A percentile compares a stretch with the other conserved stretches of the same genome.
These are phyloP conservation scores for Anethum foeniculum DNA, from an alignment of 140 eudicot genomes.

Conservation along the genomic window DNA sequence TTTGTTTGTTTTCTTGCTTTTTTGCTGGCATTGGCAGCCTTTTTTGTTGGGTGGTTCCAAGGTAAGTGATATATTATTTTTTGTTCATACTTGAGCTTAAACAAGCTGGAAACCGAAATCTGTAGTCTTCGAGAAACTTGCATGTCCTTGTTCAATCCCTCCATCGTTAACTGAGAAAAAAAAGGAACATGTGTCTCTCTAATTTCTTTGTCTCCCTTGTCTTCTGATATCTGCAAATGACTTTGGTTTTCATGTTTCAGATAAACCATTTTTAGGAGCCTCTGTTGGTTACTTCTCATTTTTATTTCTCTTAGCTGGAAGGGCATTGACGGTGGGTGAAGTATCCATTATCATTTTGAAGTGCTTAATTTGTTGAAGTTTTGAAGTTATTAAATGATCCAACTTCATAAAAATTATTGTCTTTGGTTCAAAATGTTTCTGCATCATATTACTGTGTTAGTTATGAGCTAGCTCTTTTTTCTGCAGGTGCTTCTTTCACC, in stretches of 20 bases:
- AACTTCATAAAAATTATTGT: background rate
- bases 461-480: background rate
- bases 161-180: background rate
- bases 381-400: background rate
- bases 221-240: background rate
- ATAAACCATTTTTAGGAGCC: conserved; percentile 75
- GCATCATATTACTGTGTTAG: background rate
- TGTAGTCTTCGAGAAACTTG: background rate
- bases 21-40: conserved; percentile 87
- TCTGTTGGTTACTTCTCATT: conserved; percentile 98
- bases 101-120: background rate
- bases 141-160: background rate
- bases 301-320: conserved; percentile 92
- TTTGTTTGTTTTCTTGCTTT: conserved; percentile 88
- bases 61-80: conserved; percentile 29
- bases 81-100: background rate
- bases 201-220: background rate
- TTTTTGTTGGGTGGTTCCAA: conserved; percentile 87
- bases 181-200: background rate
- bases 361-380: background rate
- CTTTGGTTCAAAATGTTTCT: background rate
- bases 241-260: conserved; percentile 33
- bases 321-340: conserved; percentile 81
- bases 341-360: conserved; percentile 5
- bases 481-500: conserved; percentile 97